Evolutionary conservation across 495 filamentous ascomycete genomes (phyloP).

Genomic region (Aspergillus campestris): DNA sequence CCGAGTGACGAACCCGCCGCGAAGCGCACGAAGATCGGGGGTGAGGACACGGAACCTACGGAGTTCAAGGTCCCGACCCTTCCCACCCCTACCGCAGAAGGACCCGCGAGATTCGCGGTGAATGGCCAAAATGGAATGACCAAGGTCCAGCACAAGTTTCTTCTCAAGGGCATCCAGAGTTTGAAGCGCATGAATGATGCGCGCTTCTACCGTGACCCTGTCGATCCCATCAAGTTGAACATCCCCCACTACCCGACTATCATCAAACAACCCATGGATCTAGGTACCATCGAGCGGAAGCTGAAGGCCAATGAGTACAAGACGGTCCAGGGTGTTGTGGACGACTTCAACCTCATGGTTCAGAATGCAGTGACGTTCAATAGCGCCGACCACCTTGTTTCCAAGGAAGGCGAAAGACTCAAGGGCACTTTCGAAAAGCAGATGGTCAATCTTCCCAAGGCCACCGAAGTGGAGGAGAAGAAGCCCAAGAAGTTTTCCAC

Average conservation of each 20-base stretch:
- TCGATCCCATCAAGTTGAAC: conserved; percentile 57
- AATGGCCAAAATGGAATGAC: conserved; percentile 35
- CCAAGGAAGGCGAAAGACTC: conserved; percentile 52
- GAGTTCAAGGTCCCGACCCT: conserved; percentile 33
- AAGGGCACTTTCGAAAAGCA: conserved; percentile 52
- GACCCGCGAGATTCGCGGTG: conserved; percentile 2
- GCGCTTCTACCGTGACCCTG: conserved; percentile 62
- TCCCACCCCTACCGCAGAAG: conserved; percentile 21
- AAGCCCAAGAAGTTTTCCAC: conserved; percentile 46
- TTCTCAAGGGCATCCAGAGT: conserved; percentile 50
- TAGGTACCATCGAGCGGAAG: conserved; percentile 72
- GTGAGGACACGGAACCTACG: conserved; percentile 16
- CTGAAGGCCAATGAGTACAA: conserved; percentile 61
- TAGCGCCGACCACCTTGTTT: conserved; percentile 63
- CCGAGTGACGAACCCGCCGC: conserved; percentile 63
- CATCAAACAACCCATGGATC: conserved; percentile 72
- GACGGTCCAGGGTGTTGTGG: conserved; percentile 53
- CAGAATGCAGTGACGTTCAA: conserved; percentile 76
- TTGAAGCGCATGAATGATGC: conserved; percentile 77
- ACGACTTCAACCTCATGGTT: conserved; percentile 67
- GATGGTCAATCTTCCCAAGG: conserved; percentile 40
- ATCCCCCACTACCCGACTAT: conserved; percentile 64
- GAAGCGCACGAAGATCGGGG: conserved; percentile 65
- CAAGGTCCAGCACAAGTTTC: conserved; percentile 47
- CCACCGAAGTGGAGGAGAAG: conserved; percentile 53